Base-by-base conservation (phyloP, 768 basidiomycete species). In the Mrakia gelida region DNA sequence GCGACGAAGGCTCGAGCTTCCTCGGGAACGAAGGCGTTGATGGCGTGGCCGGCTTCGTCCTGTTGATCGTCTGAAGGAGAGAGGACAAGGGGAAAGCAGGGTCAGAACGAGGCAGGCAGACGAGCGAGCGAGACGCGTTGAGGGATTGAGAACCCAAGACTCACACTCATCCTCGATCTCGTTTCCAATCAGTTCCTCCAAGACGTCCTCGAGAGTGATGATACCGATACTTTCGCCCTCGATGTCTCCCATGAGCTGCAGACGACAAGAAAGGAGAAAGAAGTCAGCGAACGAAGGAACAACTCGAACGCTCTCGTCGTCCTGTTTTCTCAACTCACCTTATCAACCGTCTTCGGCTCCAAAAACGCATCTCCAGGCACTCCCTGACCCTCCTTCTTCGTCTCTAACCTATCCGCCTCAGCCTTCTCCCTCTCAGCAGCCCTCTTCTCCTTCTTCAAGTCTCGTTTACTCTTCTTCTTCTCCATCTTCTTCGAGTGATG, bases 101-200 rank as follows among this genome's bases (percentile, higher is more conserved):
- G 43, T 41, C 34, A 71, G n/a, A 28, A 52, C 11, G 26, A 18
- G 45, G 2, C 5, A 45, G 45, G 68, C 2, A 7, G 68, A 28
- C n/a, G 23, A 49, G 9, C n/a, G 23, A 49, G 9, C 8, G 28
- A 10, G n/a, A 45, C 21, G 68, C 34, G 34, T 28, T 5, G 38
- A 28, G 18, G 38, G n/a, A n/a, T n/a, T n/a, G n/a, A 34, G 23
- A 18, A 18, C 3, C 4, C 15, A 30, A n/a, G 9, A 73, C 72
- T 32, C 41, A 73, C 72, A 94, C 85, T 95, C 94, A 82, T 95
- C 93, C 79, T 92, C 93, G 73, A 95, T 94, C 81, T 95, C 94
- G 85, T 95, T 93, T 21, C 94, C 94, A 75, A 95, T 95, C 16
- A 95, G 87, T 82, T 95, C 94, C 89, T 96, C 94, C 15, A 96